Percentiles rank a stretch among this genome's conserved stretches.
These are phyloP conservation scores for Botrytis elliptica DNA, from an alignment of 2,329 filamentous ascomycete species.

Conservation along the genomic window DNA sequence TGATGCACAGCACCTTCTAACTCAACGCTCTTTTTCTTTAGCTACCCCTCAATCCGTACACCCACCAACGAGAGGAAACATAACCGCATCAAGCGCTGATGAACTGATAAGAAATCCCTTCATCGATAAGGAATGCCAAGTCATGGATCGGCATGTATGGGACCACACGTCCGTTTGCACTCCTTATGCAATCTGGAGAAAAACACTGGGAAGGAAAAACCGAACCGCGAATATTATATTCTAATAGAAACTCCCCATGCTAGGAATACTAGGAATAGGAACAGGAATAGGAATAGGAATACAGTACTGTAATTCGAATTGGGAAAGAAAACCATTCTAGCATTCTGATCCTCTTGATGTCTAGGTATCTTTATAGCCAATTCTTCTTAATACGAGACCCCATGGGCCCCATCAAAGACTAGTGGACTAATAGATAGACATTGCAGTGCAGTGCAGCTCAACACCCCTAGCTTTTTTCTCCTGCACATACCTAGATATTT, in stretches of 20 bases:
- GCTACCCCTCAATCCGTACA: not conserved
- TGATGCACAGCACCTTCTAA: conserved; percentile 1
- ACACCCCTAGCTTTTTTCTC: not conserved
- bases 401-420: not conserved
- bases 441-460: not conserved
- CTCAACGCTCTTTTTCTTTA: not conserved
- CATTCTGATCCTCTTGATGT: not conserved
- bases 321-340: not conserved
- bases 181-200: not conserved
- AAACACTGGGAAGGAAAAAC: not conserved
- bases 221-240: not conserved
- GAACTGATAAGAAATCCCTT: not conserved
- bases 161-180: not conserved
- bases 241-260: not conserved
- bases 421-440: not conserved
- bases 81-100: conserved; percentile 1
- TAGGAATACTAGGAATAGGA: not conserved
- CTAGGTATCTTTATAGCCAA: not conserved
- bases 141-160: not conserved
- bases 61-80: not conserved
- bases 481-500: not conserved
- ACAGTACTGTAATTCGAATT: not conserved
- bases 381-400: not conserved
- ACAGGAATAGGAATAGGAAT: not conserved
- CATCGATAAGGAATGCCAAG: conserved; percentile 11